Evolutionary conservation across 1,139 yeast genomes (phyloP), one percentile per base, ranked within the genome.

Genomic region (Magnusiomyces suaveolens): DNA sequence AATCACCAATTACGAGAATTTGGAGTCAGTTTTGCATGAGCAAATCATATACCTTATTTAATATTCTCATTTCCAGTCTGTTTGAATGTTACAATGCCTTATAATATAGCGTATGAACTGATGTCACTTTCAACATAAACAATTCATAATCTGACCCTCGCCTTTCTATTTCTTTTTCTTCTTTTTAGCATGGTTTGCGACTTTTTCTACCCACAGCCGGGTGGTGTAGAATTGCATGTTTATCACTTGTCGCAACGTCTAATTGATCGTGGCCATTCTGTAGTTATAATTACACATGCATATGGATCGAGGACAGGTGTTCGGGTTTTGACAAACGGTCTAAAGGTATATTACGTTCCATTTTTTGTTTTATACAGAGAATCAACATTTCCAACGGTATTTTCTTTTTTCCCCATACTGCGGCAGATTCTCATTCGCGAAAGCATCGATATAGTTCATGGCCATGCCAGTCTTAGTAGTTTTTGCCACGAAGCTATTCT

Each of bases 131-230:
- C 33, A 29, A 29, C 33, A 29, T 29, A 29, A 29, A 12, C 33
- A 29, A 43, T 24, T 18, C 20, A 47, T 36, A 10, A 36, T 6
- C 33, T 33, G 24, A 38, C 10, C 46, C 24, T 26, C 16, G 6
- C 6, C 4, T n/a, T 43, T 24, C 44, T 51, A 41, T 50, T 50
- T 12, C 32, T 3, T 16, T 20, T 10, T 21, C 12, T 18, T 21
- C 3, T 26, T 25, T 36, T 24, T 20, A 63, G 65, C 14, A 90
- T 92, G 97, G 87, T 90, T 2, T 85, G 96, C 46, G 99, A 94
- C 71, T 94, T 89, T 75, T 94, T 92, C 80, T 94, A 86, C 70
- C 99, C 99, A 21, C 98, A 94, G 67, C 85, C 97, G 0, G 99
- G 99, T 1, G 99, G 99, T 8, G 94, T 94, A 2, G 99, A 94